Base-by-base conservation (phyloP, 2,329 filamentous ascomycete species). In the Keithomyces neogunnii region DNA sequence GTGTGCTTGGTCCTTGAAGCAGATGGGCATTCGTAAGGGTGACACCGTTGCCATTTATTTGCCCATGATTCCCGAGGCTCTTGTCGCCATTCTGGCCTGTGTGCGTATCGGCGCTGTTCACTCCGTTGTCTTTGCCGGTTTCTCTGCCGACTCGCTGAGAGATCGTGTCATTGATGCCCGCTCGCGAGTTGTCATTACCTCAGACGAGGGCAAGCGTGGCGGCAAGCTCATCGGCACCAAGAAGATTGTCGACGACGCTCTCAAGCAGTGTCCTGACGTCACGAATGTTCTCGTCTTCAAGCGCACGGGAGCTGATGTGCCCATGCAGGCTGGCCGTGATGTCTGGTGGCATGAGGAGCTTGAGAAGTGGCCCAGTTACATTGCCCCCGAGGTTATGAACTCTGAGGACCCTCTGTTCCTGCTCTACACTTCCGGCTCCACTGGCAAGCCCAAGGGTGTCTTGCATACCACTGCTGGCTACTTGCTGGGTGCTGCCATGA, bases 311-410 rank as follows among this genome's bases (percentile, higher is more conserved):
- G 85, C 90, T 47, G 90, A 96, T 49, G 85, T 97, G 26, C 91
- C 92, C 57, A 92, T 87, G 88, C 95, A 89, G 49, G 72, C 82
- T 59, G 90, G 89, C 58, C 85, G 93, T 63, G 93, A 99, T 71
- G 79, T 82, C 66, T 99, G 93, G 93, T 99, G 93, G 93, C 90
- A 97, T 71, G 93, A 97, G 75, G 92, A 97, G 79, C 85, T 92
- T 51, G 89, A 95, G 69, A 97, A 96, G 76, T 97, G 89, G 82
- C 93, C 93, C 57, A 79, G 83, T 62, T 97, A 97, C 77, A 85
- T 95, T 65, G 77, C 92, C 32, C 91, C 92, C 9, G 91, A 95
- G 76, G 72, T 83, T 58, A 86, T 99, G 80, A 89, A 81, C 76
- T 88, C 93, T 1, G 93, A 99, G 71, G 93, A 99, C 65, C 93